Conservation (phyloP, 768 basidiomycete species). For the Agrocybe praecox region DNA sequence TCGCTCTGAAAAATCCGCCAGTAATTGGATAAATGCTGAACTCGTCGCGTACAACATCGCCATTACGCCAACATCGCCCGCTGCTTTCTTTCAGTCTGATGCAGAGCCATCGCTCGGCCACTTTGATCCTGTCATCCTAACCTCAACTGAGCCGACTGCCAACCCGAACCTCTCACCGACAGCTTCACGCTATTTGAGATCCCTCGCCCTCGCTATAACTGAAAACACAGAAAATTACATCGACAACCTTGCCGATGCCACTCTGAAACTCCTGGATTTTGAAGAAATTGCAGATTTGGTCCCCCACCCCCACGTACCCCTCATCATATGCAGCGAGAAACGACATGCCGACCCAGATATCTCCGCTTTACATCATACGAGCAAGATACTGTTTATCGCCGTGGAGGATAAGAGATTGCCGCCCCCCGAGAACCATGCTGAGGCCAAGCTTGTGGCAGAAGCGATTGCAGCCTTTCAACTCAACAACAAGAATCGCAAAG, state of each 20-base stretch:
- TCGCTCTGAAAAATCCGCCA: slow-evolving; percentile 20
- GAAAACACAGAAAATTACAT: no score
- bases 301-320: slow-evolving; percentile 26
- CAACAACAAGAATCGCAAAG: slow-evolving; percentile 28
- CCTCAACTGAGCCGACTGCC: slow-evolving; percentile 15
- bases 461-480: background rate
- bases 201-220: slow-evolving; percentile 22
- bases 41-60: slow-evolving; percentile 28
- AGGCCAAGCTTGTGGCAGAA: no score
- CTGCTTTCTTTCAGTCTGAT: slow-evolving; percentile 19
- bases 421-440: no score
- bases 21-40: slow-evolving; percentile 6
- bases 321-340: slow-evolving; percentile 34
- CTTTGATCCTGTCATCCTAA: slow-evolving; percentile 21
- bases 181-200: slow-evolving; percentile 19
- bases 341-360: no score
- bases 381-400: slow-evolving; percentile 22
- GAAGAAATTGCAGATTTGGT: no score
- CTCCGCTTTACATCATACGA: no score
- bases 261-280: no score
- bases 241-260: no score
- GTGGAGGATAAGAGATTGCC: slow-evolving; percentile 27
- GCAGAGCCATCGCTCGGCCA: slow-evolving; percentile 26
- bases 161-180: slow-evolving; percentile 21
- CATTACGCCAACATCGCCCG: slow-evolving; percentile 14